Percentiles rank a stretch among this genome's conserved stretches.
Conservation (phyloP, 2,329 filamentous ascomycete species). For the Biscogniauxia mediterranea region DNA sequence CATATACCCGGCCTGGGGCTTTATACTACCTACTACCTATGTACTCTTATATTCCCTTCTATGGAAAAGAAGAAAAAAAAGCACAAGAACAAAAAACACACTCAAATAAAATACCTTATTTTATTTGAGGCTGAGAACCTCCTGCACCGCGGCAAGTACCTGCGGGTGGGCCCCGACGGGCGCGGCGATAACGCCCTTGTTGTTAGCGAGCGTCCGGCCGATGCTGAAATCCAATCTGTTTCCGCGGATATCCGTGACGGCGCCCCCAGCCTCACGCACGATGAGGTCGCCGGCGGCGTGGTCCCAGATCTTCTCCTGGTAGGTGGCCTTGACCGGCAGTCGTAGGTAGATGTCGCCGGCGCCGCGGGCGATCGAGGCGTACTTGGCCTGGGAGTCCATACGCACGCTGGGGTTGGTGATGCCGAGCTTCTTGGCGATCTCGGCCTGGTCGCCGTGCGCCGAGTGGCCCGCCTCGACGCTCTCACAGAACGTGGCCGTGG, state of each 20-base stretch:
- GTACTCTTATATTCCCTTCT: not conserved
- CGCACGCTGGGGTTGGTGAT: slow-evolving; percentile 88
- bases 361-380: slow-evolving; percentile 89
- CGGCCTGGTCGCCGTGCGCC: slow-evolving; percentile 80
- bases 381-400: slow-evolving; percentile 98
- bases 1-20: too few species aligned
- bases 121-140: slow-evolving; percentile 60
- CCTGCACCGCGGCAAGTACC: slow-evolving; percentile 79
- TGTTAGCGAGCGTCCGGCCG: slow-evolving; percentile 81
- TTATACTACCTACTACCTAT: too few species aligned
- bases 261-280: slow-evolving; percentile 87
- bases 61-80: not conserved
- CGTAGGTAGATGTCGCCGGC: slow-evolving; percentile 94
- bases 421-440: slow-evolving; percentile 79
- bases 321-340: slow-evolving; percentile 78
- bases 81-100: too few species aligned
- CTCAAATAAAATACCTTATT: not conserved
- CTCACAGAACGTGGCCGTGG: slow-evolving; percentile 90
- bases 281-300: slow-evolving; percentile 94
- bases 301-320: slow-evolving; percentile 99
- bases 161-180: slow-evolving; percentile 71
- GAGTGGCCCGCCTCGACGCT: slow-evolving; percentile 93
- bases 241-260: slow-evolving; percentile 86
- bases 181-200: slow-evolving; percentile 92
- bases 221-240: slow-evolving; percentile 81